Evolutionary conservation across 148 eudicot genomes (phyloP), one percentile per base, ranked within the genome.

Genomic region (Persicaria maculosa): DNA sequence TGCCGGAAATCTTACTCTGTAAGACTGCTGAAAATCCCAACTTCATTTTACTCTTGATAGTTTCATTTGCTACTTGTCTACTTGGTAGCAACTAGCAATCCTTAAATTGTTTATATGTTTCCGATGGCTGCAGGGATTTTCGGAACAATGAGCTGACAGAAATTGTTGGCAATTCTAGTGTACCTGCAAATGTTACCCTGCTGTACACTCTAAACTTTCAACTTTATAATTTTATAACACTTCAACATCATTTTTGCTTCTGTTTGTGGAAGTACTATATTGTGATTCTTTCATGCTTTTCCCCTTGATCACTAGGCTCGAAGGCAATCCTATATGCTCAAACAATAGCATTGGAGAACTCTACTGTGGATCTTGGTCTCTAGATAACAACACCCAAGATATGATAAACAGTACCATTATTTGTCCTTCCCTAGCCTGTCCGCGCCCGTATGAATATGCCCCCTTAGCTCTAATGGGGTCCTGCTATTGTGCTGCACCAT

Each of bases 401-500:
- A 68, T 71, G 4, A 78, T 71, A 57, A 80, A 81, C 72, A 79
- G 88, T 47, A 85, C 77, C 14, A 10, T 43, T 7, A 58, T 17
- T 79, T 93, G 98, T 68, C 85, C 79, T 50, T 44, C 67, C 47
- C 83, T 85, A 64, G 75, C 93, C 50, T 93, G 98, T 74, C 98
- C 97, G 25, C 53, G 72, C 9, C 82, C 77, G 44, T 91, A 46
- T 31, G 91, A 89, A 88, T 89, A 85, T 79, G 84, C 86, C 48
- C 95, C 95, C 64, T 74, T 73, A 48, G 85, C 87, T 73, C 88
- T 88, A 50, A 65, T 65, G 47, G 44, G 31, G 43, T 44, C 71
- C 40, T 93, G 98, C 86, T 87, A 88, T 79, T 93, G 98, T 88
- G 97, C 97, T 31, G 84, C 90, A 59, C 98, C 98, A 77, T 78